Evolutionary conservation across 371 early-diverging fungal species (phyloP), one percentile per base, ranked within the genome.

Genomic region (Mucor piriformis): DNA sequence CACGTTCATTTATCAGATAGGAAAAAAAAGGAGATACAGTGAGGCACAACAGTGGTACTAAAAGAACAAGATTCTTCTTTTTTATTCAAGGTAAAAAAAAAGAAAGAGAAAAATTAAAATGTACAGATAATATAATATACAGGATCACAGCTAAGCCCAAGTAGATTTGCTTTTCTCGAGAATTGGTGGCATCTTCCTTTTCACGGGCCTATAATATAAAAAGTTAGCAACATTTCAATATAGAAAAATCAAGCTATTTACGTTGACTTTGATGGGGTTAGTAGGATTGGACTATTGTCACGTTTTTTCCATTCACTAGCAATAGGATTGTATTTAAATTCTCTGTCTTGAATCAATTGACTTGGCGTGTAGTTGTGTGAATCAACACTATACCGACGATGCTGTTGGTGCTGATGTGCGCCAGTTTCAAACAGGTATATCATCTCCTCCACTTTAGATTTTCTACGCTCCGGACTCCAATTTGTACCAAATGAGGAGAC

Each of bases 221-320:
- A 3, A 40, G 4, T 24, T 18, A 32, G 12, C 15, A 37, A 25
- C 11, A 23, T n/a, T n/a, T n/a, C n/a, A n/a, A n/a, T n/a, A n/a
- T n/a, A n/a, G n/a, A n/a, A n/a, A n/a, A n/a, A n/a, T n/a, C n/a
- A n/a, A n/a, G n/a, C n/a, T 15, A 32, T 42, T 56, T 50, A 62
- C 63, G 63, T 62, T 16, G 63, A 62, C 27, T 42, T 32, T 8
- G 63, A 62, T 50, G 33, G 24, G 25, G 44, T 32, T 20, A 56
- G 43, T 25, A 32, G 50, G 12, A 50, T 43, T 13, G 62, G 50
- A 6, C 2, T 16, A 12, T 40, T 16, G n/a, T 42, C 35, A 3
- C 65, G 54, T n/a, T 54, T 69, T 18, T 58, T 50, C 69, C 69
- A 69, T 52, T 66, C 66, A 37, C 20, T 50, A 6, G 49, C 44